phyloP scores from a whole-genome alignment of 495 filamentous ascomycete genomes.

The Rhypophila decipiens region DNA sequence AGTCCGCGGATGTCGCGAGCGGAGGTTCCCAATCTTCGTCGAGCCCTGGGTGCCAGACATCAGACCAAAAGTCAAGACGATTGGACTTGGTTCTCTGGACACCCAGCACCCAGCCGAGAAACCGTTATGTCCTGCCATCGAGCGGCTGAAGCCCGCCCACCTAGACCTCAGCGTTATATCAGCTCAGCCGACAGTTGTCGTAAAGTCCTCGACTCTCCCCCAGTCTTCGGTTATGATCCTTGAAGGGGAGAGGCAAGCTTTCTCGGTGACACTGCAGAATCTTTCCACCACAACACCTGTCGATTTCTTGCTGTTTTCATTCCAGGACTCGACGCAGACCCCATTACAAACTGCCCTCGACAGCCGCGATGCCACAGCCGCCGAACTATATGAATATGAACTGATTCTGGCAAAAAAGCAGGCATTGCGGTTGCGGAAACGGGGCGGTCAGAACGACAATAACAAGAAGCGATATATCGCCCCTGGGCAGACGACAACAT shows the following conservation, averaged over 20 bases:
- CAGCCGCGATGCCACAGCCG: slow-evolving; percentile 66
- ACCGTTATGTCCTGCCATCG: slow-evolving; percentile 16
- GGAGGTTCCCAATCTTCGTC: slow-evolving; percentile 75
- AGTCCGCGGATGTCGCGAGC: slow-evolving; percentile 71
- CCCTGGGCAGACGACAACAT: slow-evolving; percentile 61
- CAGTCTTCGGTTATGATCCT: slow-evolving; percentile 88
- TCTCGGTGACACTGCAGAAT: slow-evolving; percentile 77
- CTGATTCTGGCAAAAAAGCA: slow-evolving; percentile 68
- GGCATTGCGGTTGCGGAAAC: slow-evolving; percentile 58
- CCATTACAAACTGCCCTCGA: slow-evolving; percentile 67
- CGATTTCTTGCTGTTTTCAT: slow-evolving; percentile 81
- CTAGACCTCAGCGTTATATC: slow-evolving; percentile 65
- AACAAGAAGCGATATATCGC: slow-evolving; percentile 48
- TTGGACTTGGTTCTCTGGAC: slow-evolving; percentile 58
- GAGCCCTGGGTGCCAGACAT: slow-evolving; percentile 66
- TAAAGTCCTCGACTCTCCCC: slow-evolving; percentile 69
- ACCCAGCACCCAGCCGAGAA: slow-evolving; percentile 21
- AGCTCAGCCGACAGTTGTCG: slow-evolving; percentile 65
- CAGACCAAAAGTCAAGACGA: slow-evolving; percentile 67
- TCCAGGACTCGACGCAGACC: slow-evolving; percentile 78
- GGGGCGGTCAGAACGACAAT: slow-evolving; percentile 31
- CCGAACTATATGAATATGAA: slow-evolving; percentile 80
- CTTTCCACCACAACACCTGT: slow-evolving; percentile 61
- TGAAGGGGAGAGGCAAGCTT: slow-evolving; percentile 73
- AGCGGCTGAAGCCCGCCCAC: slow-evolving; percentile 37